Conservation (phyloP, 495 filamentous ascomycete genomes). For the Aspergillus bridgeri region DNA sequence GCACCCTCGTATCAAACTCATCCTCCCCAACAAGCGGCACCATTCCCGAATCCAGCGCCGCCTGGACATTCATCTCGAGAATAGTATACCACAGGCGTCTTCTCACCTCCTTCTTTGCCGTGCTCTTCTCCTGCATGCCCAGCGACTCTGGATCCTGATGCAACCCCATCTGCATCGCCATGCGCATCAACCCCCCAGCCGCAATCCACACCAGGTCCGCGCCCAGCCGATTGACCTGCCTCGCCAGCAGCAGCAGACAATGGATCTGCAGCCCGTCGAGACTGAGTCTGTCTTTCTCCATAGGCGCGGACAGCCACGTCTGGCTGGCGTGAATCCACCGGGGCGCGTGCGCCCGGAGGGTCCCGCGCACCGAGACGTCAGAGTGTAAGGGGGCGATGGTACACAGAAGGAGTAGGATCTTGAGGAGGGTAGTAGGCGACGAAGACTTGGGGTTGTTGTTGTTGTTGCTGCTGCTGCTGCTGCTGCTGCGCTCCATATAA, state of each 20-base stretch:
- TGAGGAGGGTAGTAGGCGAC: slow-evolving; percentile 24
- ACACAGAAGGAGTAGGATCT: slow-evolving; percentile 46
- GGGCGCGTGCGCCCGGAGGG: slow-evolving; percentile 26
- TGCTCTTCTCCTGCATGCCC: no score
- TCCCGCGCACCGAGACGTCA: slow-evolving; percentile 18
- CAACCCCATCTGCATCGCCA: slow-evolving; percentile 53
- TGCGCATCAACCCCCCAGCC: slow-evolving; percentile 46
- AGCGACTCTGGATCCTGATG: no score
- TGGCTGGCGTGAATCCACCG: slow-evolving; percentile 49
- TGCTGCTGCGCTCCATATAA: no score
- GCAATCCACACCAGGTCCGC: slow-evolving; percentile 52
- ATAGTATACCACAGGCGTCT: slow-evolving; percentile 58
- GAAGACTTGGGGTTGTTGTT: slow-evolving; percentile 27
- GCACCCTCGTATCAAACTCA: slow-evolving; percentile 51
- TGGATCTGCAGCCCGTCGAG: slow-evolving; percentile 45
- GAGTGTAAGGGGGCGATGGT: slow-evolving; percentile 36
- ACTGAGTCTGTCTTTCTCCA: slow-evolving; percentile 46
- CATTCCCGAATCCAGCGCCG: slow-evolving; percentile 51
- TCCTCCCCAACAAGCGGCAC: slow-evolving; percentile 44
- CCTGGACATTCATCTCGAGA: slow-evolving; percentile 51
- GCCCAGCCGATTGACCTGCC: slow-evolving; percentile 44
- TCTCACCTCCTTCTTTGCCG: slow-evolving; percentile 44
- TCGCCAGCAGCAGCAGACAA: slow-evolving; percentile 48
- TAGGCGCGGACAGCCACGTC: slow-evolving; percentile 48
- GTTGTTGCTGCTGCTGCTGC: no score